phyloP scores from a whole-genome alignment of 352 stramenopile genomes.

The Pythium aristosporum region DNA sequence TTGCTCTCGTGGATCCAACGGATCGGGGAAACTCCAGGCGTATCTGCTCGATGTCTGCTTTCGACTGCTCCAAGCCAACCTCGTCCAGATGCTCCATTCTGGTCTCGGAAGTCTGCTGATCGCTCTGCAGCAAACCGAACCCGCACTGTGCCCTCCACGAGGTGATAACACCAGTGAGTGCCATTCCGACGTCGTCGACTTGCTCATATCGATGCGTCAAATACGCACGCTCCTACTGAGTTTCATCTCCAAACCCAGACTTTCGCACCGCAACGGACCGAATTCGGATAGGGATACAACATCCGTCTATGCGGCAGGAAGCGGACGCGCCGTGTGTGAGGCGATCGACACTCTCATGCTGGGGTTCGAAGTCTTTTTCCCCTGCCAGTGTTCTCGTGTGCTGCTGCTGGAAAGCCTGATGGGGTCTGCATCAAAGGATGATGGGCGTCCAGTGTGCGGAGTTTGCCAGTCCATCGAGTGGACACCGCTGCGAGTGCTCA shows the following conservation, averaged over 20 bases:
- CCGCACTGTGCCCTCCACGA: background rate
- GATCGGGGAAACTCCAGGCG: background rate
- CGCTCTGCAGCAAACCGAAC: background rate
- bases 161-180: background rate
- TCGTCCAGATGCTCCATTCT: slow-evolving; percentile 3
- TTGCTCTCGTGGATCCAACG: background rate
- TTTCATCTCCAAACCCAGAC: background rate
- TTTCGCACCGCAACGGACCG: background rate
- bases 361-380: slow-evolving; percentile 88
- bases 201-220: background rate
- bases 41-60: slow-evolving; percentile 7
- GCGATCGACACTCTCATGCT: slow-evolving; percentile 68
- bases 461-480: slow-evolving; percentile 10
- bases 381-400: slow-evolving; percentile 64
- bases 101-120: background rate
- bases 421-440: background rate
- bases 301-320: background rate
- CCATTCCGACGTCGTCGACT: background rate
- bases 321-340: slow-evolving; percentile 21
- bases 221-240: background rate
- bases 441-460: background rate
- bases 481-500: slow-evolving; percentile 14
- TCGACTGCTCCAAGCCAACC: slow-evolving; percentile 1
- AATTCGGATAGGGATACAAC: background rate
- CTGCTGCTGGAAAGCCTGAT: slow-evolving; percentile 56